Evolutionary conservation across 2,329 filamentous ascomycete genomes (phyloP).

Genomic region (Ophiostoma populinum): DNA sequence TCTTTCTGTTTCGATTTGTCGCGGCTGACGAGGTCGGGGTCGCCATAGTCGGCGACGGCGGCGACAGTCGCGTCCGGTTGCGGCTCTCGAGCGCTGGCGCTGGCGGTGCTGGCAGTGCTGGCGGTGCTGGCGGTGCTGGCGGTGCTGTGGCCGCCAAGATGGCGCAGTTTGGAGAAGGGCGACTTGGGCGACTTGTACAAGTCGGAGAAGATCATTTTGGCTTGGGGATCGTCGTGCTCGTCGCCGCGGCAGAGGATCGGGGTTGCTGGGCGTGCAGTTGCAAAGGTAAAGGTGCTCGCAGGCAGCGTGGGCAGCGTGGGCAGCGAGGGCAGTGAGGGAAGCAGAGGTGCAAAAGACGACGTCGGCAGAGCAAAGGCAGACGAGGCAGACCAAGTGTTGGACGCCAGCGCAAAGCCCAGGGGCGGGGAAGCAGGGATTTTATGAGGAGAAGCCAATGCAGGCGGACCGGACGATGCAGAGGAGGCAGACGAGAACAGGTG

Average conservation of each 20-base stretch:
- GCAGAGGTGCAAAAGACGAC: background rate
- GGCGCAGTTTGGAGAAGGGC: slow-evolving; percentile 33
- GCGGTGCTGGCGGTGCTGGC: slow-evolving; percentile 8
- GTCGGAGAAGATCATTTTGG: slow-evolving; percentile 42
- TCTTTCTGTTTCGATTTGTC: slow-evolving; percentile 47
- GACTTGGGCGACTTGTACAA: slow-evolving; percentile 39
- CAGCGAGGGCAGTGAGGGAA: background rate
- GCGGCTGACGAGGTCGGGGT: slow-evolving; percentile 42
- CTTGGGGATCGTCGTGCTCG: slow-evolving; percentile 9
- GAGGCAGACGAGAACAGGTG: no score
- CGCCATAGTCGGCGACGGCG: slow-evolving; percentile 25
- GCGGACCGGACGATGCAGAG: no score
- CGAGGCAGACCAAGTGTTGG: no score
- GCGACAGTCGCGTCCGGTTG: background rate
- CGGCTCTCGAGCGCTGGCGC: no score
- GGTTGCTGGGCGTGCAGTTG: background rate
- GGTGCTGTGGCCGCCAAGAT: slow-evolving; percentile 21
- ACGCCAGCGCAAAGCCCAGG: no score
- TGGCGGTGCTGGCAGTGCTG: slow-evolving; percentile 4
- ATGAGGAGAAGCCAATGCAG: background rate
- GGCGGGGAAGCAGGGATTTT: background rate
- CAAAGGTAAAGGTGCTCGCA: background rate
- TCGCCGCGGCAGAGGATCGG: background rate
- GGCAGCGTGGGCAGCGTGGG: background rate
- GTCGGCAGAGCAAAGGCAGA: background rate